Conservation (phyloP, 805 yeast species). For the Metschnikowia gelsemii region DNA sequence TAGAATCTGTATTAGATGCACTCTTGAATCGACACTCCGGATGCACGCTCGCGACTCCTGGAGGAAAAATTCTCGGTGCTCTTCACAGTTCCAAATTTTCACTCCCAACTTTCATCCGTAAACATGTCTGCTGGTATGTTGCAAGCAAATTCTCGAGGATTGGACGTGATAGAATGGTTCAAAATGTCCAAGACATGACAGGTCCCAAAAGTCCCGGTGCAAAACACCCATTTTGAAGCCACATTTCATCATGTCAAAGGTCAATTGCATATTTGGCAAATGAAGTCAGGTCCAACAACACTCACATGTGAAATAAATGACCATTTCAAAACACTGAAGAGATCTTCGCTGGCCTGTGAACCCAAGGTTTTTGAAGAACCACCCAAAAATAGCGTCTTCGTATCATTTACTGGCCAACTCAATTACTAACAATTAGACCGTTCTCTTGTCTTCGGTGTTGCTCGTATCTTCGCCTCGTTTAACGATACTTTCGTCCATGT, state of each 20-base stretch:
- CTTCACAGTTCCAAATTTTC: conserved; percentile 13
- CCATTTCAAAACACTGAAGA: too few relatives aligned
- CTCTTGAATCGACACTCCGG: neutral
- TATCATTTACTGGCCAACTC: too few relatives aligned
- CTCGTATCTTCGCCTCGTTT: conserved; percentile 99
- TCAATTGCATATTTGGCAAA: too few relatives aligned
- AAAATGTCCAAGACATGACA: neutral
- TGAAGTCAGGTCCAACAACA: too few relatives aligned
- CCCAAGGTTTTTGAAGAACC: too few relatives aligned
- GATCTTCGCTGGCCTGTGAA: too few relatives aligned
- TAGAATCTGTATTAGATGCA: neutral
- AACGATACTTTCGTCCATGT: conserved; percentile 99
- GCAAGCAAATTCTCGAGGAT: neutral
- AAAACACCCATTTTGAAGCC: neutral
- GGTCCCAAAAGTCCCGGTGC: neutral
- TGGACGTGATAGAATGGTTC: neutral
- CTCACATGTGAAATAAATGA: too few relatives aligned
- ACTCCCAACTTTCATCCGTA: conserved; percentile 19
- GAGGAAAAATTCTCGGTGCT: conserved; percentile 23
- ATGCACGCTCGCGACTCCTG: conserved; percentile 19
- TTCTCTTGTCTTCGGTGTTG: conserved; percentile 99
- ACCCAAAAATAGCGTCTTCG: too few relatives aligned
- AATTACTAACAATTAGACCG: conserved; percentile 51
- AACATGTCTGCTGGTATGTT: conserved; percentile 27
- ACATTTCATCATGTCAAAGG: neutral